Evolutionary conservation across 192 early-diverging fungal genomes (phyloP).

Genomic region (Spinellus fusiger): DNA sequence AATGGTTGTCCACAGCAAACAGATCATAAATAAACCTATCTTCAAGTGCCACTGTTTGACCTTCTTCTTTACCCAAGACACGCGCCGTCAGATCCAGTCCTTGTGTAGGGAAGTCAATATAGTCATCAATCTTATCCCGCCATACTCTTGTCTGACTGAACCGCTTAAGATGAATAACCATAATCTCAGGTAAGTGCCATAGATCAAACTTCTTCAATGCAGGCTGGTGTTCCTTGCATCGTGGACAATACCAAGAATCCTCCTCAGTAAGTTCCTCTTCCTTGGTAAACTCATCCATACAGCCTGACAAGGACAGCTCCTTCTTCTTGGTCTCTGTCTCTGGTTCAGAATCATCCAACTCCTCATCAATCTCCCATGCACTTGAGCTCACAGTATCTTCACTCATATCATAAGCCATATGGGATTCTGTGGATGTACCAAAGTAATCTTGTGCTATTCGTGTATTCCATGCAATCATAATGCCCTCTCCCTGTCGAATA

Average conservation of each 20-base stretch:
- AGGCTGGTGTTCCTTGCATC: constrained; percentile 67
- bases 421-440: constrained; percentile 8
- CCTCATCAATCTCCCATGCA: constrained; percentile 23
- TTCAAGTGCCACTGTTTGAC: background rate
- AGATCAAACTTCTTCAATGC: constrained; percentile 79
- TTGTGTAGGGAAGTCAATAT: constrained; percentile 65
- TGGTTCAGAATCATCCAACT: constrained; percentile 18
- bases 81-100: constrained; percentile 55
- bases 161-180: constrained; percentile 80
- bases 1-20: constrained; percentile 77
- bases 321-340: constrained; percentile 13
- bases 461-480: constrained; percentile 9
- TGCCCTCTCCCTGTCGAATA: constrained; percentile 29
- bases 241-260: constrained; percentile 75
- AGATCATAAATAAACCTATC: constrained; percentile 57
- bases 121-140: constrained; percentile 68
- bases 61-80: constrained; percentile 25
- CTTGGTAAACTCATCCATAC: constrained; percentile 66
- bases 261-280: constrained; percentile 71
- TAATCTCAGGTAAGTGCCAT: constrained; percentile 70
- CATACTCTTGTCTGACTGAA: constrained; percentile 62
- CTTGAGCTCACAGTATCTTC: constrained; percentile 1
- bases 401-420: background rate
- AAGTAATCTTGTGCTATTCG: constrained; percentile 17
- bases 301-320: constrained; percentile 56